phyloP scores from a whole-genome alignment of 257 asterid species.

The Linderniella brevidens region DNA sequence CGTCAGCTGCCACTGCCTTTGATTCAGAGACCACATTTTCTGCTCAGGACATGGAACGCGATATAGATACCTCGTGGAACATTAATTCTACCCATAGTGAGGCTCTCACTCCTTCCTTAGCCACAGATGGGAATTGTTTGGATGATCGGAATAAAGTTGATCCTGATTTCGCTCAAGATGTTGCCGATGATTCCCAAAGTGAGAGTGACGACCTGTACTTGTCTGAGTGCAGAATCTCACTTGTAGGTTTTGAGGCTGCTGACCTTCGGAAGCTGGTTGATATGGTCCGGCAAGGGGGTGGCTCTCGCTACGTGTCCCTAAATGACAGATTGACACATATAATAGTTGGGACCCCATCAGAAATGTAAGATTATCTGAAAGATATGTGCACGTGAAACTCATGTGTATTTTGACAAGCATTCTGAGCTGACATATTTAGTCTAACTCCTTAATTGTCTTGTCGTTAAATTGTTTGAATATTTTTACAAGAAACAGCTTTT shows the following conservation, averaged over 20 bases:
- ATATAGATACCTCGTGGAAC: constrained; percentile 27
- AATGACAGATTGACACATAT: constrained; percentile 78
- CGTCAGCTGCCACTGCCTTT: constrained; percentile 37
- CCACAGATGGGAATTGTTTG: constrained; percentile 23
- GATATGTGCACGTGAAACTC: not conserved
- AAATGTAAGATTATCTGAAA: constrained; percentile 33
- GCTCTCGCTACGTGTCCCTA: constrained; percentile 80
- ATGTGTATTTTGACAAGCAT: not conserved
- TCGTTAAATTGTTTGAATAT: not conserved
- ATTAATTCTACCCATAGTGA: constrained; percentile 18
- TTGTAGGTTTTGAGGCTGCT: constrained; percentile 74
- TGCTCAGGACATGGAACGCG: constrained; percentile 33
- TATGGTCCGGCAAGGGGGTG: constrained; percentile 92
- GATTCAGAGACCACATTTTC: constrained; percentile 24
- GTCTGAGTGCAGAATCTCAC: constrained; percentile 77
- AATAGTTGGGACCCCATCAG: constrained; percentile 74
- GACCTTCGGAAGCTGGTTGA: constrained; percentile 70
- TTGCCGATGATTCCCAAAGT: constrained; percentile 81
- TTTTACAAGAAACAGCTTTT: not conserved
- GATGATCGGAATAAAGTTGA: constrained; percentile 21
- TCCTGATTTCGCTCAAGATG: constrained; percentile 22
- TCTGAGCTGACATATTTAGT: not conserved
- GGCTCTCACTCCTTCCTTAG: constrained; percentile 30
- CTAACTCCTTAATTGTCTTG: not conserved
- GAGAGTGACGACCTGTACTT: constrained; percentile 74